Evolutionary conservation across 306 rosid genomes (phyloP).

Genomic region (Prunus mume): DNA sequence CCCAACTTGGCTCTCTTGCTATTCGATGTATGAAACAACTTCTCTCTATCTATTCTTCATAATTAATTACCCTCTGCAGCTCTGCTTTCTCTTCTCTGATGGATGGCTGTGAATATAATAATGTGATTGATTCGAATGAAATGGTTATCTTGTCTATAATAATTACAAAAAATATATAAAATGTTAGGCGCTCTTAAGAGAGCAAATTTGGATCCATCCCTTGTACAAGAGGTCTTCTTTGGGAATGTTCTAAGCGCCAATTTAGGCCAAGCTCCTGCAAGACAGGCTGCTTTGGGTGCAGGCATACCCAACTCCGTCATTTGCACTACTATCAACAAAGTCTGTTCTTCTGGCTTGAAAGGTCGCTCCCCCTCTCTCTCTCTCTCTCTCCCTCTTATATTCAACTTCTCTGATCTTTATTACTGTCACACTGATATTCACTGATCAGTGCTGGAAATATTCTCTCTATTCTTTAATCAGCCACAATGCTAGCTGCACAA

Average conservation of each 20-base stretch:
- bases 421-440: not conserved
- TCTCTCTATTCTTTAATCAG: constrained; percentile 39
- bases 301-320: constrained; percentile 75
- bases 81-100: not conserved
- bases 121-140: not conserved
- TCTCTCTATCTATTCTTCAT: not conserved
- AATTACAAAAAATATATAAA: not conserved
- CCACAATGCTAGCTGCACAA: constrained; percentile 86
- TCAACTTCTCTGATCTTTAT: not conserved
- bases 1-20: constrained; percentile 72
- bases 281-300: constrained; percentile 93
- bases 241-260: constrained; percentile 93
- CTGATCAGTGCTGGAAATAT: not conserved
- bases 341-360: constrained; percentile 90
- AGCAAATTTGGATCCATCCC: constrained; percentile 75
- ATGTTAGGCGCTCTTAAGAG: constrained; percentile 69
- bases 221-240: constrained; percentile 91
- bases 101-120: too few species aligned
- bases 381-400: not conserved
- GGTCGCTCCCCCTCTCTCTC: constrained; percentile 33
- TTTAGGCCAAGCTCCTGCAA: constrained; percentile 95
- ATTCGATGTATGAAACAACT: constrained; percentile 41
- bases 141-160: not conserved
- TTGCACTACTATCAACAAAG: constrained; percentile 92
- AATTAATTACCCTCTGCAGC: too few species aligned